A percentile compares a stretch with the other conserved stretches of the same genome.
Conservation (phyloP, 1,139 yeast genomes). For the Lodderomyces oxycetoniae region DNA sequence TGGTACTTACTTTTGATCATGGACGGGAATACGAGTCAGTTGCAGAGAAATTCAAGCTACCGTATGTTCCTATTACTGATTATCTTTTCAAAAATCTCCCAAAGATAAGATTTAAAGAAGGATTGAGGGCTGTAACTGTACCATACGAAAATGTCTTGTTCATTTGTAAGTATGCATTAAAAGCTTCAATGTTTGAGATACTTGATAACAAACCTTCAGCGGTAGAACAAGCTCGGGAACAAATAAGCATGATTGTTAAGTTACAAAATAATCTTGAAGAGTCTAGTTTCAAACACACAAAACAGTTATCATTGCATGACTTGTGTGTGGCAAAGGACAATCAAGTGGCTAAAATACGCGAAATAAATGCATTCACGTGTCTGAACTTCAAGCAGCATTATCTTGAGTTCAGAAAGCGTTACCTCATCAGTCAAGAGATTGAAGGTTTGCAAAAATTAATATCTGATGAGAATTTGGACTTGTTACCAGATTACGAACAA, state of each 20-base stretch:
- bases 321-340: conserved; percentile 41
- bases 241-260: conserved; percentile 35
- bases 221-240: conserved; percentile 36
- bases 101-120: conserved; percentile 29
- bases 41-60: conserved; percentile 33
- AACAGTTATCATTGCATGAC: conserved; percentile 53
- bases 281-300: conserved; percentile 36
- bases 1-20: conserved; percentile 43
- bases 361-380: conserved; percentile 25
- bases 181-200: conserved; percentile 38
- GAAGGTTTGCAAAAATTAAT: conserved; percentile 54
- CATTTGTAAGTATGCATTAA: conserved; percentile 42
- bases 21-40: conserved; percentile 34
- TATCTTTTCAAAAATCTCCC: conserved; percentile 27
- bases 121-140: conserved; percentile 40
- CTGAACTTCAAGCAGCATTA: conserved; percentile 47
- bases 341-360: conserved; percentile 32
- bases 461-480: conserved; percentile 82
- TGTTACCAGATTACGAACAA: conserved; percentile 91
- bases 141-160: conserved; percentile 47
- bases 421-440: conserved; percentile 47
- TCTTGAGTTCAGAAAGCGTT: conserved; percentile 43
- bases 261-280: conserved; percentile 48
- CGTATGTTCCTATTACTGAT: conserved; percentile 43
- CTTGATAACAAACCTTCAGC: conserved; percentile 42